Evolutionary conservation across 179 eudicot species (phyloP), one percentile per base, ranked within the genome.

Genomic region (Heliamphora pulchella): DNA sequence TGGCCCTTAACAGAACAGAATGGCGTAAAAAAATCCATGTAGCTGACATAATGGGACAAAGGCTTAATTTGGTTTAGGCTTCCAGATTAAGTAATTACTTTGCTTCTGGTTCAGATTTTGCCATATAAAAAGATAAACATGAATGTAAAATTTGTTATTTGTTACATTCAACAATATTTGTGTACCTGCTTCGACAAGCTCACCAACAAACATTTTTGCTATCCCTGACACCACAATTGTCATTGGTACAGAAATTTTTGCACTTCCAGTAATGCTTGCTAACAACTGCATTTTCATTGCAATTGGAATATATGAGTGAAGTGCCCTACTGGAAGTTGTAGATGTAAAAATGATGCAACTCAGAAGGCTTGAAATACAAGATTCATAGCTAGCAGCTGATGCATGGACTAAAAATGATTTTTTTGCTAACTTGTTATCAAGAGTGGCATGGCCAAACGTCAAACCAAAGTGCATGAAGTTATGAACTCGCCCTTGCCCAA

Each of bases 201-300:
- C 98, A 22, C 98, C 97, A 47, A 93, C 94, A 87, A 93, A 94
- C 92, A 94, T 90, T 79, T 94, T 94, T 85, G 97, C 97, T 74
- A 94, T 91, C 78, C 99, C 97, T 7, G 99, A 94, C 69, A 90
- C 97, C 83, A 90, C 99, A 78, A 96, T 96, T 8, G 96, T 94
- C 97, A 92, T 92, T 58, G 94, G 98, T 47, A 88, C 41, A 61
- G 97, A 92, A 51, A 96, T 88, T 88, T 94, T 96, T 80, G 90
- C 88, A 82, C 94, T 96, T 79, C 98, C 98, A 9, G 93, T 94
- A 67, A 96, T 83, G 88, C 95, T 96, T 44, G 84, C 91, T 53
- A 96, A 87, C 86, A 96, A 82, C 98, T 96, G 90, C 87, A 88
- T 41, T 76, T 64, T 20, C 22, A 20, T 20, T 20, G 22, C 22